Evolutionary conservation across 1,284 basidiomycete genomes (phyloP), one percentile per base, ranked within the genome.

Genomic region (Fomitiporia mediterranea): DNA sequence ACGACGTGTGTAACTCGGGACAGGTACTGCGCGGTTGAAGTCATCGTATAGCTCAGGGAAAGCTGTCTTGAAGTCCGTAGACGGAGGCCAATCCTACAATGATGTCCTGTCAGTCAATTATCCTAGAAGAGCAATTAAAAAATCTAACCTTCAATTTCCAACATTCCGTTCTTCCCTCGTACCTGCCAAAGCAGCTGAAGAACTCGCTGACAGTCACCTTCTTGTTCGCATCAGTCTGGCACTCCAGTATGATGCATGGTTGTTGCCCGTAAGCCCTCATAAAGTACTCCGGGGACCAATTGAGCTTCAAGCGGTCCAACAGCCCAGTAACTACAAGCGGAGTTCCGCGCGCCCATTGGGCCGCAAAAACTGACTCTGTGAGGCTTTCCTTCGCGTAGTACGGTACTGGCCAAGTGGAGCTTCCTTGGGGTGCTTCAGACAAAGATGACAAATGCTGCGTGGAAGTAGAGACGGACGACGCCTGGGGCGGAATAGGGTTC

Each of bases 31-130:
- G 13, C 79, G 71, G 61, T 80, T 85, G 67, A 97, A 97, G 66
- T 97, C 95, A 19, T 87, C 79, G 66, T 86, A 97, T n/a, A 97
- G 73, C 59, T 88, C 84, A 0, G 94, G 94, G 65, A 94, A 94
- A 3, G 82, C 81, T 1, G 77, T 75, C 64, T 86, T 86, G 71
- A 98, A 96, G 60, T 95, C 92, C 2, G 83, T 79, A 2, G 86
- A 86, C 0, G 89, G 80, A 1, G 95, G 95, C 94, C 94, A 98
- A 69, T 98, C 95, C 85, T 93, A 65, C 11, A 55, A 25, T 38
- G 1, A 28, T 19, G n/a, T 3, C 13, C 6, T 21, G 32, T 39
- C 13, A 46, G 42, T 13, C 11, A 35, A 9, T 7, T 25, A 19
- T 23, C n/a, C 19, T 34, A 11, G 44, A 27, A 23, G 25, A 34